These are phyloP conservation scores for Colletotrichum camelliae DNA, from an alignment of 2,329 filamentous ascomycete genomes.

Conservation along the genomic window DNA sequence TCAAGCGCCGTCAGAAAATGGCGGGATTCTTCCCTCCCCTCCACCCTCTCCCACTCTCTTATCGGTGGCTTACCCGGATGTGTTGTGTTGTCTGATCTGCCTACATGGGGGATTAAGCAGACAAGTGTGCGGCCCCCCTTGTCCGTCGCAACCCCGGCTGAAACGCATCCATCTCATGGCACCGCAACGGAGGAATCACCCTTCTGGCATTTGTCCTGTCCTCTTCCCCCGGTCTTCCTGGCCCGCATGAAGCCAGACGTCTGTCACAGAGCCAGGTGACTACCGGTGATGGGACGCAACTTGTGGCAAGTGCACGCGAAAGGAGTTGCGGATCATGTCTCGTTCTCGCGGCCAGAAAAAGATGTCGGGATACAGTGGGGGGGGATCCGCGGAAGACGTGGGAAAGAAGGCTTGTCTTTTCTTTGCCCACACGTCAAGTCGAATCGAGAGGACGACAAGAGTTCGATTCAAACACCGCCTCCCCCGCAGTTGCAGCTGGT, in stretches of 20 bases:
- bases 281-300: neutral
- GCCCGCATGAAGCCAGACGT: neutral
- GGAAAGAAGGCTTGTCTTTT: neutral
- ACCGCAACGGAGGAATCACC: neutral
- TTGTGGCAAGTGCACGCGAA: slow-evolving; percentile 15
- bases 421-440: neutral
- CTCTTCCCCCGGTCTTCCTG: neutral
- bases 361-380: neutral
- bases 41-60: neutral
- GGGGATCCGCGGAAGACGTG: neutral
- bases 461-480: neutral
- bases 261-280: neutral
- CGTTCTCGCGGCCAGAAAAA: neutral
- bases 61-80: neutral
- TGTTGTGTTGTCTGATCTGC: neutral
- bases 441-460: neutral
- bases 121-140: neutral
- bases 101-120: neutral
- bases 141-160: slow-evolving; percentile 5
- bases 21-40: too few relatives aligned
- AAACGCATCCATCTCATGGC: slow-evolving; percentile 6
- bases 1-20: neutral
- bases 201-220: neutral
- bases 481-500: neutral
- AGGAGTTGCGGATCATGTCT: neutral